Evolutionary conservation across 2,329 filamentous ascomycete genomes (phyloP).

Genomic region (Aureobasidium sp.): DNA sequence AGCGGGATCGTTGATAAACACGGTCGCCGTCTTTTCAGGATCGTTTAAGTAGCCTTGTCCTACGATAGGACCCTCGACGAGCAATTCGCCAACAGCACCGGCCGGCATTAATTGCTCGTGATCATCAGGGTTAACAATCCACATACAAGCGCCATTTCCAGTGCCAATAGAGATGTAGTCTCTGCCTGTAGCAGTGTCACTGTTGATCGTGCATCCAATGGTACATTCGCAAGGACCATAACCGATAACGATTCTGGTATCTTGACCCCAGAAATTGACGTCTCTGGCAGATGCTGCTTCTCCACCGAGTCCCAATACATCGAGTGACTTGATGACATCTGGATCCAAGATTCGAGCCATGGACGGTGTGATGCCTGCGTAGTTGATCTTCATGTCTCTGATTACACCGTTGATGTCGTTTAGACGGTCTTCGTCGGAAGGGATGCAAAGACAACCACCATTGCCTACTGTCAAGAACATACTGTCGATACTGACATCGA

Average conservation of each 20-base stretch:
- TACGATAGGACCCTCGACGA: conserved; percentile 39
- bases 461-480: conserved; percentile 13
- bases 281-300: conserved; percentile 32
- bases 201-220: conserved; percentile 16
- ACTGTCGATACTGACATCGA: conserved; percentile 15
- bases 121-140: conserved; percentile 25
- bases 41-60: conserved; percentile 35
- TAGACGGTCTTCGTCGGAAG: conserved; percentile 37
- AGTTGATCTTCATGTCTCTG: conserved; percentile 30
- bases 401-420: conserved; percentile 39
- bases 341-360: conserved; percentile 34
- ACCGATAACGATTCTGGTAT: conserved; percentile 32
- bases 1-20: conserved; percentile 24
- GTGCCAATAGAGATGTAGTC: conserved; percentile 16
- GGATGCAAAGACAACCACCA: conserved; percentile 25
- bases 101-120: conserved; percentile 28
- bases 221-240: conserved; percentile 38
- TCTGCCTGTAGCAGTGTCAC: conserved; percentile 9
- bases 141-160: conserved; percentile 17
- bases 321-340: conserved; percentile 30
- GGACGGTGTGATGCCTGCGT: conserved; percentile 38
- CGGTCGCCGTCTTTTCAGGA: conserved; percentile 20
- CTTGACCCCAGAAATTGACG: conserved; percentile 30
- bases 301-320: conserved; percentile 36
- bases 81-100: conserved; percentile 39